Percentiles rank a stretch among this genome's conserved stretches.
phyloP scores from a whole-genome alignment of 768 basidiomycete genomes.

The Termitomyces sp. region DNA sequence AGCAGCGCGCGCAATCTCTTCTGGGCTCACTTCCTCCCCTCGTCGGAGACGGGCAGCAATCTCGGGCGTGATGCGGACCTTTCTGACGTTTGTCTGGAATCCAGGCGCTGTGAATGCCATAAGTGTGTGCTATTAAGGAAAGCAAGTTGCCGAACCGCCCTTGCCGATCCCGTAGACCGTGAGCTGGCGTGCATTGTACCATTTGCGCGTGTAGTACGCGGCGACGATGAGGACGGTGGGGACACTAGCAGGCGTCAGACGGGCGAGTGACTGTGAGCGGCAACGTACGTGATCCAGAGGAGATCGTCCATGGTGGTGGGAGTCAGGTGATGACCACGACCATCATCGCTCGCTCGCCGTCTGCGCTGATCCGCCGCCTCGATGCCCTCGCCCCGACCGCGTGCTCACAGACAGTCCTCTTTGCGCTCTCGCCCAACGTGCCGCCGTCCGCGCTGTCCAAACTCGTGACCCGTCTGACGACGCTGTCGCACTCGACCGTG shows the following conservation, averaged over 20 bases:
- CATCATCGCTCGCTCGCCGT: slow-evolving; percentile 31
- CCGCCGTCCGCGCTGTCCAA: slow-evolving; percentile 30
- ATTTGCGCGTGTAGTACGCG: slow-evolving; percentile 41
- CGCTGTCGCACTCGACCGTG: slow-evolving; percentile 35
- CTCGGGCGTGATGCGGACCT: slow-evolving; percentile 47
- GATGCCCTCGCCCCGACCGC: slow-evolving; percentile 23
- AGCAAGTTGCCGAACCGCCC: slow-evolving; percentile 33
- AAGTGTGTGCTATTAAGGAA: background rate
- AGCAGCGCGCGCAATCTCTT: slow-evolving; percentile 44
- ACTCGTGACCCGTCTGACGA: slow-evolving; percentile 33
- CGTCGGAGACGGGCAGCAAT: slow-evolving; percentile 46
- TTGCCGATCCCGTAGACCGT: slow-evolving; percentile 49
- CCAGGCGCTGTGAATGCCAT: slow-evolving; percentile 35
- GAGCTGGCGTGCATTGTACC: slow-evolving; percentile 42
- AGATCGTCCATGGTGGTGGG: slow-evolving; percentile 19
- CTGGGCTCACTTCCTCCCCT: slow-evolving; percentile 48
- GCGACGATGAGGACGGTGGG: slow-evolving; percentile 39
- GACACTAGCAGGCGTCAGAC: slow-evolving; percentile 24
- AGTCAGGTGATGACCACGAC: slow-evolving; percentile 24
- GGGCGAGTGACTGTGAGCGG: background rate
- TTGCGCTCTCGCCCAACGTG: slow-evolving; percentile 42
- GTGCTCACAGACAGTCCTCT: slow-evolving; percentile 35
- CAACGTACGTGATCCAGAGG: slow-evolving; percentile 41
- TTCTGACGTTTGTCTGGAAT: slow-evolving; percentile 49
- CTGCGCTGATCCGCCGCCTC: slow-evolving; percentile 29